Evolutionary conservation across 106 monocot genomes (phyloP), one percentile per base, ranked within the genome.

Genomic region (Chionographis japonica): DNA sequence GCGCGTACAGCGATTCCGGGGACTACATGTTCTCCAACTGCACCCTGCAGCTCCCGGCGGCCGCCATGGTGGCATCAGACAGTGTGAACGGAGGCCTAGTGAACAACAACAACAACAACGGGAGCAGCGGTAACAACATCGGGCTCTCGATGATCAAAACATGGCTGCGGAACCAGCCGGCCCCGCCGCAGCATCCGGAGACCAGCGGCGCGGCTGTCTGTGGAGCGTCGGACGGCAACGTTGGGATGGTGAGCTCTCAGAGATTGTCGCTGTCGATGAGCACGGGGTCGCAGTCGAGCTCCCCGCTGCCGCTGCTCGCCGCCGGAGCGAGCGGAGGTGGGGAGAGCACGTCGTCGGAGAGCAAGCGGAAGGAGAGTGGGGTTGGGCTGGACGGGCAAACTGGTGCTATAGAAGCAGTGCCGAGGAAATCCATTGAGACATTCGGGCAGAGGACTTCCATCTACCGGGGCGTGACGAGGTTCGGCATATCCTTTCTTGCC

Each of bases 391-490:
- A 90, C 62, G 73, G 74, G 2, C 82, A 88, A 37, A 76, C 63
- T 3, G 88, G 83, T 50, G 74, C 75, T 1, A 76, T 81, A 1
- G 95, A 85, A 61, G 80, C 78, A 3, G 78, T 71, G 43, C 82
- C 85, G 0, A 85, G 83, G 68, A 94, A 94, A 68, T 80, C 94
- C 3, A 75, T 86, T 4, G 91, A 95, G 69, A 95, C 92, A 1
- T 95, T 92, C 16, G 95, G 95, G 63, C 95, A 95, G 59, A 74
- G 95, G 17, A 95, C 95, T 54, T 95, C 95, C 41, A 95, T 95
- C 49, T 95, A 95, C 67, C 83, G 95, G 0, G 95, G 95, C 5
- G 95, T 95, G 49, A 95, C 95, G 41, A 92, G 88, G 95, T 95
- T 17, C n/a, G 18, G 12, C 3, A 36, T 3, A 5, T 18, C 15